Conservation (phyloP, 352 stramenopile species). For the Phytophthora fragariae region DNA sequence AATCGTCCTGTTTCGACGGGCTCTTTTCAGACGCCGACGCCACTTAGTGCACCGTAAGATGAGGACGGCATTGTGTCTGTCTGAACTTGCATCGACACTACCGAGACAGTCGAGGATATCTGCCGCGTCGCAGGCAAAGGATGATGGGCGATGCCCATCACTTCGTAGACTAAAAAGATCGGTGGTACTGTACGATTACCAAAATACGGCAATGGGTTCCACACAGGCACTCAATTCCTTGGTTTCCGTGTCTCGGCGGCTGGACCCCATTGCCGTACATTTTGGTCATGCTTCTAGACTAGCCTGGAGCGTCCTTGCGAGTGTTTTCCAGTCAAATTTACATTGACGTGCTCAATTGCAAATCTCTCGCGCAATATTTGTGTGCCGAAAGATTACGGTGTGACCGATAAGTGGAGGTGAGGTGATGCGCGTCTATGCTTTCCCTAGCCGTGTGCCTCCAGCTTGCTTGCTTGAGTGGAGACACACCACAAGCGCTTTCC, state of each 20-base stretch:
- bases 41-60: too few relatives aligned
- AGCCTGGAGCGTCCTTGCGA: too few relatives aligned
- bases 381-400: not conserved
- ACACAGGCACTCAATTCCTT: not conserved
- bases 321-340: slow-evolving; percentile 7
- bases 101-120: slow-evolving; percentile 12
- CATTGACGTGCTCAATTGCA: slow-evolving; percentile 21
- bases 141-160: slow-evolving; percentile 15
- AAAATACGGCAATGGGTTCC: too few relatives aligned
- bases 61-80: too few relatives aligned
- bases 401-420: slow-evolving; percentile 7
- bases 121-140: slow-evolving; percentile 20
- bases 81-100: too few relatives aligned
- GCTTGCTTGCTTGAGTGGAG: slow-evolving; percentile 17
- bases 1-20: too few relatives aligned
- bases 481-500: slow-evolving; percentile 26
- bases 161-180: slow-evolving; percentile 14
- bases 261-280: not conserved
- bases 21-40: too few relatives aligned
- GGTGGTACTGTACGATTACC: slow-evolving; percentile 10
- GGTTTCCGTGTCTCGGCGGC: not conserved
- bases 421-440: slow-evolving; percentile 18
- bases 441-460: slow-evolving; percentile 13
- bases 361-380: slow-evolving; percentile 9
- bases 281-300: too few relatives aligned